Percentiles rank a stretch among this genome's conserved stretches.
Conservation (phyloP, 164 flowering plant species). For the Saururus chinensis region DNA sequence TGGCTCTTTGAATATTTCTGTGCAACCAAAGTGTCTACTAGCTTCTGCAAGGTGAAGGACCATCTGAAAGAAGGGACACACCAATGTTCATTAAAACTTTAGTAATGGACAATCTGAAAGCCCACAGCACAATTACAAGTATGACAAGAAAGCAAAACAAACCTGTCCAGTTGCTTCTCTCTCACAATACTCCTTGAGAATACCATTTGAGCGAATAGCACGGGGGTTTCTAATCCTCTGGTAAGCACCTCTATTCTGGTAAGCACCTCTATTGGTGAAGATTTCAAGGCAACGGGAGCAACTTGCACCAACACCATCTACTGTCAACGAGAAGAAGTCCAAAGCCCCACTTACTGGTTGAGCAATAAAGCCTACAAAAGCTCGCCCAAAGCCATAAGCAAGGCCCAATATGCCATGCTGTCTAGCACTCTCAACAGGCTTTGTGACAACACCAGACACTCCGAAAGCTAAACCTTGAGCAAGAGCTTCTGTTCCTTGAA, state of each 20-base stretch:
- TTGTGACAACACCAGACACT: constrained; percentile 86
- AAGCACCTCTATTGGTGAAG: constrained; percentile 38
- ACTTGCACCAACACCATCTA: constrained; percentile 96
- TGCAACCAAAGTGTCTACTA: constrained; percentile 82
- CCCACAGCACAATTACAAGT: neutral
- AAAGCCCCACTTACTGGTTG: constrained; percentile 97
- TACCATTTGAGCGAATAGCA: constrained; percentile 55
- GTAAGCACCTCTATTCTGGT: constrained; percentile 35
- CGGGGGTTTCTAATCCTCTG: constrained; percentile 84
- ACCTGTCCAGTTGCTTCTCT: constrained; percentile 96
- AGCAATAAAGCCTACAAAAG: constrained; percentile 70
- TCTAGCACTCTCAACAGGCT: constrained; percentile 92
- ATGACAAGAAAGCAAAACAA: constrained; percentile 2
- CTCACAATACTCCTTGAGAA: constrained; percentile 72
- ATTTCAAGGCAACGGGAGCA: constrained; percentile 78
- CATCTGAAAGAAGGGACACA: constrained; percentile 42
- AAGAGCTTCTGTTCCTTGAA: constrained; percentile 96
- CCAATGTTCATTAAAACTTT: neutral
- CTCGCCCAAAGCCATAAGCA: constrained; percentile 91
- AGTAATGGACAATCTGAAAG: neutral
- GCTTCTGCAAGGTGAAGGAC: constrained; percentile 85
- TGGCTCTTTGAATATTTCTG: constrained; percentile 94
- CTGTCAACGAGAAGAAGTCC: constrained; percentile 91
- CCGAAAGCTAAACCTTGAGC: constrained; percentile 99
- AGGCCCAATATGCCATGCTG: constrained; percentile 83